Evolutionary conservation across 164 flowering plant genomes (phyloP), one percentile per base, ranked within the genome.

Genomic region (Litsea cubeba): DNA sequence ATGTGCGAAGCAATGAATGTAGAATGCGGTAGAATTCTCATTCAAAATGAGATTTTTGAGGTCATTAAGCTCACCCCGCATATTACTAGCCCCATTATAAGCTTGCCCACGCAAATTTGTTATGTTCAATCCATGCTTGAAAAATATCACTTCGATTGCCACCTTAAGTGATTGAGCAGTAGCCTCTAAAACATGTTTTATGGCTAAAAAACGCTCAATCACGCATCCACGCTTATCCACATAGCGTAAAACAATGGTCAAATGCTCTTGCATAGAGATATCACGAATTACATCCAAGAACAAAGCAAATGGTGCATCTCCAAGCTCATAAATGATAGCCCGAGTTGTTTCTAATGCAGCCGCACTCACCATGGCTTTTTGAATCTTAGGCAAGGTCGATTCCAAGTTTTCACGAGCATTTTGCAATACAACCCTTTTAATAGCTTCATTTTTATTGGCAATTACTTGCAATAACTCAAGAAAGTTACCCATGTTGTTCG

Each of bases 1-100:
- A 58, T 57, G 72, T 57, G 66, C 50, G 57, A 71, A 76, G 22
- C 40, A 76, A 24, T 71, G 65, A 32, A 51, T 3, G 71, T 71
- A 66, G 25, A 65, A 76, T n/a, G 71, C 40, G 2, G 12, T 30
- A 18, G 30, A 22, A 71, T 71, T 76, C 11, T 76, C 71, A 5
- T 76, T 76, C 66, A 65, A 15, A 65, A 30, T 71, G 26, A 71
- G 78, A 14, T 40, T 35, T 71, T 65, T 76, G 10, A 71, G 70
- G 10, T 65, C 60, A 40, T 49, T 63, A 18, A 63, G 46, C 26
- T 64, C 23, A 32, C 62, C 32, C 20, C 20, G 46, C 69, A 49
- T 72, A 65, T 72, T 64, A 72, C 69, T 63, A 49, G 68, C 68
- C 12, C 75, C 69, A 32, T 63, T 58, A 72, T 63, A 50, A 50